phyloP scores from a whole-genome alignment of 202 grass and related monocot genomes.

The Digitaria exilis region DNA sequence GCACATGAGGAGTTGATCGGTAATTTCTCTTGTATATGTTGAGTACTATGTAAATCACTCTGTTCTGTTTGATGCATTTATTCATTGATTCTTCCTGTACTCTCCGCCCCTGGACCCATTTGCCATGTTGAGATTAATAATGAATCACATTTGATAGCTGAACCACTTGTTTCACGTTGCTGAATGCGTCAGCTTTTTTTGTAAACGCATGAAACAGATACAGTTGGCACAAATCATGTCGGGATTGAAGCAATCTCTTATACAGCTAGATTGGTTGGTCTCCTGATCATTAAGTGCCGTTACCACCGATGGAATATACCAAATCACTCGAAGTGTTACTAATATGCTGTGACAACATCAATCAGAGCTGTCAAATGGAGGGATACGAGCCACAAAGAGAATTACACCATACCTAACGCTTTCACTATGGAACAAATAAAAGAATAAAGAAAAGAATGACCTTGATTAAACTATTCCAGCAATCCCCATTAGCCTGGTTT shows the following conservation, averaged over 20 bases:
- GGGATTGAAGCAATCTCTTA: background rate
- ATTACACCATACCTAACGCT: constrained; percentile 32
- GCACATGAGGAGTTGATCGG: background rate
- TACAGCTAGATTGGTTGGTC: constrained; percentile 12
- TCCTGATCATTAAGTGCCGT: constrained; percentile 22
- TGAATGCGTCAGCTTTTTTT: background rate
- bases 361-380: background rate
- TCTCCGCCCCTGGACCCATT: background rate
- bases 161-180: background rate
- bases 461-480: constrained; percentile 36
- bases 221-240: background rate
- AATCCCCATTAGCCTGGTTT: constrained; percentile 14
- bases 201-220: background rate
- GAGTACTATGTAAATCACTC: constrained; percentile 40
- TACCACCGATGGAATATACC: background rate
- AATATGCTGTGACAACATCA: constrained; percentile 22
- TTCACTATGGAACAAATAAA: constrained; percentile 16
- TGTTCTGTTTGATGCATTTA: constrained; percentile 14
- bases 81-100: constrained; percentile 13
- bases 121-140: background rate
- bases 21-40: constrained; percentile 33
- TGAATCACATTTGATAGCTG: background rate
- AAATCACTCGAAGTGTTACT: background rate
- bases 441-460: constrained; percentile 9
- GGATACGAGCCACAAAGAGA: constrained; percentile 24